Conservation (phyloP, 306 rosid genomes). For the Chamaecrista fasciculata region DNA sequence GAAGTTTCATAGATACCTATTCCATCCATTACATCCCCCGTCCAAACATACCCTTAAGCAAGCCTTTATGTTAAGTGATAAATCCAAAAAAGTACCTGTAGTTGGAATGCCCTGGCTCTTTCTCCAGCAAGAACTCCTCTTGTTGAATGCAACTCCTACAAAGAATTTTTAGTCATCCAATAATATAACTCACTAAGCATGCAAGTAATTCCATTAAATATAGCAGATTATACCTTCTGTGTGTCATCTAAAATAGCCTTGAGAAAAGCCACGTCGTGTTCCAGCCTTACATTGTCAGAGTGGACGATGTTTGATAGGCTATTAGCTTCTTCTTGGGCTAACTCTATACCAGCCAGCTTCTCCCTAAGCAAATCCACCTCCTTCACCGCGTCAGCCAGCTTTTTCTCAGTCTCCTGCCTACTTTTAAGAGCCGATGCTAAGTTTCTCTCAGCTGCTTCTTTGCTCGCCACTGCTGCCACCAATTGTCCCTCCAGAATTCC, state of each 20-base stretch:
- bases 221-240: constrained; percentile 59
- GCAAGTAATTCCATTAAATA: not conserved
- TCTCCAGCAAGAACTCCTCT: constrained; percentile 91
- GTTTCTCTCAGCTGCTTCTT: constrained; percentile 80
- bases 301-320: constrained; percentile 81
- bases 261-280: constrained; percentile 96
- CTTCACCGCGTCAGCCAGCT: constrained; percentile 51
- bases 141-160: constrained; percentile 91
- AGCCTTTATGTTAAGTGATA: not conserved
- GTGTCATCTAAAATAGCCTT: constrained; percentile 94
- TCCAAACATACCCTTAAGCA: not conserved
- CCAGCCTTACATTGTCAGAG: constrained; percentile 88
- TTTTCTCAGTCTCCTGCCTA: constrained; percentile 80
- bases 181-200: not conserved
- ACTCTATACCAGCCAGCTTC: constrained; percentile 70
- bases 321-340: constrained; percentile 86
- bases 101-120: constrained; percentile 87
- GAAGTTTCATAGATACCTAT: no score
- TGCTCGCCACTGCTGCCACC: constrained; percentile 64
- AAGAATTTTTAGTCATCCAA: constrained; percentile 20
- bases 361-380: constrained; percentile 75
- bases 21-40: no score
- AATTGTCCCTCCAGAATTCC: constrained; percentile 85
- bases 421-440: constrained; percentile 65
- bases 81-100: constrained; percentile 57